Conservation (phyloP, 176 grass and related monocot genomes). For the Phyllostachys edulis region DNA sequence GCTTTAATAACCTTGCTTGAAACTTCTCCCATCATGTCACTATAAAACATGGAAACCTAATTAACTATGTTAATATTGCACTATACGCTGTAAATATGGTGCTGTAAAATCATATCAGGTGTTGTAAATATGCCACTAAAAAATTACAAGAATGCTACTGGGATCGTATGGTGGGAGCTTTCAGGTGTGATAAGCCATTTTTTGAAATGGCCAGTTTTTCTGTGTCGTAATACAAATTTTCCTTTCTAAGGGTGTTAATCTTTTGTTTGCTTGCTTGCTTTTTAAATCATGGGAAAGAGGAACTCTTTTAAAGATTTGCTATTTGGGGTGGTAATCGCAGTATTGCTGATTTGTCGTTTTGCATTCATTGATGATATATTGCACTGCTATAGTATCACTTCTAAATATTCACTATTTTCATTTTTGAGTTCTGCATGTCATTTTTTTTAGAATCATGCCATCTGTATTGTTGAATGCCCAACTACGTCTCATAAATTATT, state of each 20-base stretch:
- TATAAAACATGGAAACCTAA: background rate
- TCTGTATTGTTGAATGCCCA: background rate
- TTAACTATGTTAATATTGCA: background rate
- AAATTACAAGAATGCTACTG: background rate
- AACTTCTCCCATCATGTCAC: background rate
- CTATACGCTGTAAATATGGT: background rate
- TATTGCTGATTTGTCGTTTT: background rate
- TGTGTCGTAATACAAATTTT: background rate
- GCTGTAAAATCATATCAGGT: background rate
- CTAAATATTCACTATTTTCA: background rate
- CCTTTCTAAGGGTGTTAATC: background rate
- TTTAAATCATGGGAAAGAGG: background rate
- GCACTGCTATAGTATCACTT: background rate
- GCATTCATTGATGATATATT: background rate
- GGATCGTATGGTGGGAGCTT: background rate
- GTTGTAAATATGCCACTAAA: background rate
- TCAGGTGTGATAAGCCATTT: constrained; percentile 12
- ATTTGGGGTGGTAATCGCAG: background rate
- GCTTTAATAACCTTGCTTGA: too few species aligned
- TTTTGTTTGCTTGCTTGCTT: background rate
- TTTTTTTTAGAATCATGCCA: background rate
- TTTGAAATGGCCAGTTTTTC: background rate
- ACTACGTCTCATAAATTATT: background rate
- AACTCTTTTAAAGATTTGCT: background rate
- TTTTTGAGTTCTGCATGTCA: background rate